Evolutionary conservation across 352 stramenopile genomes (phyloP), one percentile per base, ranked within the genome.

Genomic region (Phytophthora quininea): DNA sequence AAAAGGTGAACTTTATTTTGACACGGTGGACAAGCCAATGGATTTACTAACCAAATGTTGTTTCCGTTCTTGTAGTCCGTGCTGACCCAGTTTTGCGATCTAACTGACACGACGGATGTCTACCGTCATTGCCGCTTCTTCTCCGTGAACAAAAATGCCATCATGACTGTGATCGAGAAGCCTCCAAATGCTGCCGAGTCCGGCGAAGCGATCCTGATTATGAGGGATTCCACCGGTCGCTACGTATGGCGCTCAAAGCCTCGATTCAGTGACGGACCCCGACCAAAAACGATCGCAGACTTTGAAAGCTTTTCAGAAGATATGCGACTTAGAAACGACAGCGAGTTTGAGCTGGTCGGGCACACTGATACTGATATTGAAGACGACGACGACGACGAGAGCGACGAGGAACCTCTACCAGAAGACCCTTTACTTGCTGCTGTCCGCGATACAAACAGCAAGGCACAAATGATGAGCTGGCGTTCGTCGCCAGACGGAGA

Each of bases 101-200:
- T 83, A 33, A 74, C 74, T n/a, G 70, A 79, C 29, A 67, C 62
- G 0, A 69, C 65, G 14, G 73, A 88, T 32, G 77, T 84, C 9
- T 64, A 80, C 51, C 56, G 67, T 11, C 75, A 90, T 55, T 93
- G 84, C 49, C 88, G 86, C 12, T 95, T 94, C 69, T 95, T 95
- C 49, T 85, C 85, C 2, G 68, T 94, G 47, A 91, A 92, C 77
- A 92, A 93, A 54, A 86, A 79, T 32, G 83, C 88, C 0, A 83
- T 96, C 19, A 45, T 96, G 54, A 93, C 77, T 8, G 82, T 95
- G 3, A 91, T 94, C 33, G 88, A 96, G 47, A 92, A 95, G 46
- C 84, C 80, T 0, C 56, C 74, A 5, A 87, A 74, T 43, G 62
- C 66, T 24, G 49, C 74, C 24, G 67, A 77, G 42, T 49, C 73